Percentiles rank a stretch among this genome's conserved stretches.
Evolutionary conservation across 2,329 filamentous ascomycete genomes (phyloP).

Genomic region (Monilinia fructicola): DNA sequence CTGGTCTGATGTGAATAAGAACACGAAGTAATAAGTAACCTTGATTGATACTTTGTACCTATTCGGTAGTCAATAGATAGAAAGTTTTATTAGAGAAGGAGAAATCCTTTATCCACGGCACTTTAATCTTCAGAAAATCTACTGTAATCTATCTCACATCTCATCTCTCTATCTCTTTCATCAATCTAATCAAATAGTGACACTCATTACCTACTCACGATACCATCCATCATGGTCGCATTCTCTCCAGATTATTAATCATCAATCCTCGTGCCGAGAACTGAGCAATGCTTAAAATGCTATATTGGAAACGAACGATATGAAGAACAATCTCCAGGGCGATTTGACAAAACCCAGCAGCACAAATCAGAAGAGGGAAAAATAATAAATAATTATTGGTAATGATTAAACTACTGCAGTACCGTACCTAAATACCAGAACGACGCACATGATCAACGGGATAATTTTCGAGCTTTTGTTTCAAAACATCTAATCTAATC

Average conservation of each 20-base stretch:
- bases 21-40: no score
- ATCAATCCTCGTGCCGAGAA: not conserved
- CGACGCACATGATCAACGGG: not conserved
- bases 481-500: slow-evolving; percentile 9
- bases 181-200: not conserved
- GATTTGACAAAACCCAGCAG: not conserved
- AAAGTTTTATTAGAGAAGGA: not conserved
- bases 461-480: not conserved
- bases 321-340: not conserved
- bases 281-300: not conserved
- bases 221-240: not conserved
- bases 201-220: not conserved
- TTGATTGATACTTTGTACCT: no score
- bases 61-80: no score
- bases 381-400: not conserved
- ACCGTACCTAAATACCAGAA: not conserved
- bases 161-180: not conserved
- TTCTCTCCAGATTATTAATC: not conserved
- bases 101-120: no score
- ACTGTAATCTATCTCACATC: no score
- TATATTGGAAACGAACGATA: not conserved
- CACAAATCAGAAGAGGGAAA: not conserved
- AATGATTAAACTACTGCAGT: not conserved
- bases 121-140: no score
- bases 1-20: no score